Evolutionary conservation across 805 yeast genomes (phyloP).

Genomic region (Ogataea pini): DNA sequence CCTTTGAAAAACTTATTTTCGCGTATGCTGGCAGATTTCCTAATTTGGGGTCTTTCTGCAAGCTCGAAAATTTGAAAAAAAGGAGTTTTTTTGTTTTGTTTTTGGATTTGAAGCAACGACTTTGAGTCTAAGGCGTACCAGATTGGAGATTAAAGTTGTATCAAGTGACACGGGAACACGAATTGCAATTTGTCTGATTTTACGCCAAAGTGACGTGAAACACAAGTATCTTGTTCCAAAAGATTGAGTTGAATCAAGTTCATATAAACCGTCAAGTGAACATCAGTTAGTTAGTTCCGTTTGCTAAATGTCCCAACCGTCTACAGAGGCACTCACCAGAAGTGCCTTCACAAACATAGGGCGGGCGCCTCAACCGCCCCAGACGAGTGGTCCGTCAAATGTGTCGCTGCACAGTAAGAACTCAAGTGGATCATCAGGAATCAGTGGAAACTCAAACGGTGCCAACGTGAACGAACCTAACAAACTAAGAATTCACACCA

Average conservation of each 20-base stretch:
- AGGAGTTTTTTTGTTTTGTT: constrained; percentile 13
- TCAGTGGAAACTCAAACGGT: constrained; percentile 25
- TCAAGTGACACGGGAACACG: background rate
- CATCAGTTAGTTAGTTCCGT: background rate
- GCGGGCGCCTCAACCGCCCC: constrained; percentile 28
- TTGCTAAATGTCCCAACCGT: constrained; percentile 18
- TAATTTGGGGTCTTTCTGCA: constrained; percentile 9
- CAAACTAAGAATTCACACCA: constrained; percentile 33
- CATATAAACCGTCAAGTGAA: background rate
- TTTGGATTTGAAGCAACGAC: constrained; percentile 6
- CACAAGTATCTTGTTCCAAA: background rate
- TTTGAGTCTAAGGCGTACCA: constrained; percentile 1
- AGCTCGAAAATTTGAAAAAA: constrained; percentile 1
- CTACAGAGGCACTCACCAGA: constrained; percentile 18
- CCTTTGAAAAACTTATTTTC: constrained; percentile 8
- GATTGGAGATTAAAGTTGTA: background rate
- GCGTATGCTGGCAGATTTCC: constrained; percentile 14
- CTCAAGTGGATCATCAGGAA: constrained; percentile 34
- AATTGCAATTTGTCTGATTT: background rate
- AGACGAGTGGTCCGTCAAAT: constrained; percentile 10
- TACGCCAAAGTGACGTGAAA: background rate
- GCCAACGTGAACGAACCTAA: constrained; percentile 9
- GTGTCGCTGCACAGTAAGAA: constrained; percentile 35
- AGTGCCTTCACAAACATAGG: constrained; percentile 28
- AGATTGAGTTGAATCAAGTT: background rate